phyloP scores from a whole-genome alignment of 2,329 filamentous ascomycete genomes.

The Amesomyces nigricolor region DNA sequence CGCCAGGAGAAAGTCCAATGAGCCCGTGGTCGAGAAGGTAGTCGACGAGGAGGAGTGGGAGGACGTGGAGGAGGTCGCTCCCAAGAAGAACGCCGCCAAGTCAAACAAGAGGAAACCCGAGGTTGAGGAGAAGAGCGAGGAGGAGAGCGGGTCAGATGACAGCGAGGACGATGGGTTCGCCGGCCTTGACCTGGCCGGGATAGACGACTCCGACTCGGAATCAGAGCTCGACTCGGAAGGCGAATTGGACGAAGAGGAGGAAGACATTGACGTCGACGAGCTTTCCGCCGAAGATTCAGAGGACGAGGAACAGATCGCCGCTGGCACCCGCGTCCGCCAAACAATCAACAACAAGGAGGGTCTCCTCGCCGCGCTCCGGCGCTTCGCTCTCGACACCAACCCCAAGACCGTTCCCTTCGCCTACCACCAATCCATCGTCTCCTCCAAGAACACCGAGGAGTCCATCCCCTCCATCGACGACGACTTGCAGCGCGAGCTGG shows the following conservation, averaged over 20 bases:
- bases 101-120: conserved; percentile 27
- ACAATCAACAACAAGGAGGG: conserved; percentile 97
- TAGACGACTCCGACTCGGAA: conserved; percentile 57
- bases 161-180: conserved; percentile 27
- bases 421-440: conserved; percentile 72
- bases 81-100: conserved; percentile 23
- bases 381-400: conserved; percentile 65
- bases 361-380: conserved; percentile 71
- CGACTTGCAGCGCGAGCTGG: conserved; percentile 84
- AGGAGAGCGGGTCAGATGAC: conserved; percentile 34
- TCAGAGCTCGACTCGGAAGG: conserved; percentile 71
- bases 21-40: conserved; percentile 24
- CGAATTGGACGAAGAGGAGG: conserved; percentile 66
- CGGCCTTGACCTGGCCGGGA: conserved; percentile 48
- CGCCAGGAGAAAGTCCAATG: conserved; percentile 21
- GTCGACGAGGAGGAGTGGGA: conserved; percentile 37
- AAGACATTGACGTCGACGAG: conserved; percentile 70
- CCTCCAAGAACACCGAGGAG: conserved; percentile 55
- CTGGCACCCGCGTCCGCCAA: conserved; percentile 83
- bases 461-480: conserved; percentile 80
- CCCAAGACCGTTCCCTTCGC: conserved; percentile 69
- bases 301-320: conserved; percentile 65
- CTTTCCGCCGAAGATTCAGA: conserved; percentile 49
- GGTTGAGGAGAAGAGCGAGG: conserved; percentile 29
- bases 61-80: conserved; percentile 31